Evolutionary conservation across 306 rosid genomes (phyloP), one percentile per base, ranked within the genome.

Genomic region (Cucurbita ficifolia): DNA sequence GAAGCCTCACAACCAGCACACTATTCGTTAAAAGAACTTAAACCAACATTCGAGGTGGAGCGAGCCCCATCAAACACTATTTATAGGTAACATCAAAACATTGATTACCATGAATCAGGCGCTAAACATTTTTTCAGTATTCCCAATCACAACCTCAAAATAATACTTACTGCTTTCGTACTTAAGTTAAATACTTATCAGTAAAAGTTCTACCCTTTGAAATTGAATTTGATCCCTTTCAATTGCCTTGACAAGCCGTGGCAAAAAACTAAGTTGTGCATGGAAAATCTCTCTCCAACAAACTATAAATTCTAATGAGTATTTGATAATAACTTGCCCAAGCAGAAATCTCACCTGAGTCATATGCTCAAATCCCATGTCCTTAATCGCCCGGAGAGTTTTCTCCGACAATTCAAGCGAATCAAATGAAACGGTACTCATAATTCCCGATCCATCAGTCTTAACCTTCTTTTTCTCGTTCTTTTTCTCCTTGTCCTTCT

Each of bases 371-470:
- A 91, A 91, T 13, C 81, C 79, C 85, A 89, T 78, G 35, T 81
- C 96, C 52, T 72, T 24, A 68, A 91, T 86, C 40, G 97, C 85
- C 77, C 72, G 84, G 43, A 46, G 77, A 24, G 97, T 91, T 35
- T 86, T 83, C 45, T 86, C 82, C 39, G 96, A 91, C 73, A 91
- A 76, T n/a, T 68, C 83, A 45, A 89, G 82, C 10, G 93, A 83
- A 18, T 70, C 60, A 81, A 91, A 91, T 12, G 88, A 55, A 73
- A 75, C 81, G 0, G 73, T 58, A 33, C 90, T 89, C 93, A 91
- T 89, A 70, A 91, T 91, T 71, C 96, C 92, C 49, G 82, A 75
- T 12, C 76, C 81, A 39, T 76, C 86, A 17, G 24, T 40, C 18
- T 29, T 67, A 76, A 55, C 79, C 61, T 19, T 61, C 62, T 75